phyloP scores from a whole-genome alignment of 371 early-diverging fungal species.

The Syncephalastrum racemosum region DNA sequence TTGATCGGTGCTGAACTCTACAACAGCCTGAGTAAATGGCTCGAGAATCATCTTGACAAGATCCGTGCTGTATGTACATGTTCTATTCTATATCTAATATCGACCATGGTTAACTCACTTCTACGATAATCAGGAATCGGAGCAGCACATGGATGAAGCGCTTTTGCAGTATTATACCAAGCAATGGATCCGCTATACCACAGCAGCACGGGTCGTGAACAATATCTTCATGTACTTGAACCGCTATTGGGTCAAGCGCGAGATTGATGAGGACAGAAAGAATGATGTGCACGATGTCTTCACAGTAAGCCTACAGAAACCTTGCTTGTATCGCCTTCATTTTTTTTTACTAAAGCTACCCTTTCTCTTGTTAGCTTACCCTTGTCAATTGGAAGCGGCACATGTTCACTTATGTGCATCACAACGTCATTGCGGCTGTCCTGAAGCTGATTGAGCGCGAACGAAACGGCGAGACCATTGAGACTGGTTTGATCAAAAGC shows the following conservation, averaged over 20 bases:
- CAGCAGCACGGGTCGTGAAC: slow-evolving; percentile 81
- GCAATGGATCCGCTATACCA: slow-evolving; percentile 88
- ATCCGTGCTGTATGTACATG: slow-evolving; percentile 31
- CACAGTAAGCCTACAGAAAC: slow-evolving; percentile 64
- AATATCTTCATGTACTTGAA: slow-evolving; percentile 94
- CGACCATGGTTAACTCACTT: neutral
- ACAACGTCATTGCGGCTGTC: slow-evolving; percentile 79
- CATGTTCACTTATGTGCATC: slow-evolving; percentile 78
- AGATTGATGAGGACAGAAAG: slow-evolving; percentile 90
- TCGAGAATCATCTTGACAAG: slow-evolving; percentile 68
- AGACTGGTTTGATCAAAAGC: slow-evolving; percentile 80
- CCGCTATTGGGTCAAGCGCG: slow-evolving; percentile 96
- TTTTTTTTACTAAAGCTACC: slow-evolving; percentile 8
- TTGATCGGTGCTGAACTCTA: slow-evolving; percentile 89
- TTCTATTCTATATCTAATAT: neutral
- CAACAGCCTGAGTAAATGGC: slow-evolving; percentile 67
- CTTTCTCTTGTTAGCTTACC: slow-evolving; percentile 59
- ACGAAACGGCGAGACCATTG: slow-evolving; percentile 88
- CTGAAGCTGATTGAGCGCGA: slow-evolving; percentile 82
- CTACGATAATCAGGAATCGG: slow-evolving; percentile 45
- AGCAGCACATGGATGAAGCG: slow-evolving; percentile 71
- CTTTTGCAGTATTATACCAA: slow-evolving; percentile 85
- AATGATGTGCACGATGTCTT: slow-evolving; percentile 89
- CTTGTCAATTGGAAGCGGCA: slow-evolving; percentile 88
- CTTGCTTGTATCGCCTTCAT: neutral